Conservation (phyloP, 495 filamentous ascomycete species). For the Talaromyces nanjingensis region DNA sequence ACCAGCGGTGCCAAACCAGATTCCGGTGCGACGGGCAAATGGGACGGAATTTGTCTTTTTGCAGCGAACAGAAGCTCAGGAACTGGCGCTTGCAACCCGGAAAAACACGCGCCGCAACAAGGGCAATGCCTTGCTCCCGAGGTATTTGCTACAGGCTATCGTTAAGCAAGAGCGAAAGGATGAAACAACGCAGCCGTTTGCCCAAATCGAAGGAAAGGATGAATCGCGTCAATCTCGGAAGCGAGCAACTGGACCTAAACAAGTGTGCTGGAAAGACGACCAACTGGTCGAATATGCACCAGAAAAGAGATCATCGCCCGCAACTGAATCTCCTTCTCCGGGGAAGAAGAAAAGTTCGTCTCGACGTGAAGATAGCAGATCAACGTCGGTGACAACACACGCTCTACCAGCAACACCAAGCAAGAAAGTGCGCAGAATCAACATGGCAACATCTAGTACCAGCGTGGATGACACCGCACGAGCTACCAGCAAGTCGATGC, state of each 20-base stretch:
- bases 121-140: constrained; percentile 43
- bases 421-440: constrained; percentile 10
- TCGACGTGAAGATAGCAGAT: neutral
- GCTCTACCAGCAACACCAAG: constrained; percentile 7
- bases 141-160: constrained; percentile 37
- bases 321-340: constrained; percentile 1
- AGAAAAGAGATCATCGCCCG: constrained; percentile 10
- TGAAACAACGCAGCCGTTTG: neutral
- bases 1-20: constrained; percentile 34
- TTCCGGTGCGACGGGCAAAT: constrained; percentile 50
- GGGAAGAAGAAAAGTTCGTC: neutral
- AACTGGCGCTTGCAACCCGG: constrained; percentile 45
- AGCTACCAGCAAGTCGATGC: constrained; percentile 3
- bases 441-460: constrained; percentile 14
- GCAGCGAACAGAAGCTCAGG: constrained; percentile 51
- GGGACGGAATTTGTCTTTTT: constrained; percentile 49
- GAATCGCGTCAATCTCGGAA: neutral
- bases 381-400: neutral
- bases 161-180: constrained; percentile 17
- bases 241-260: constrained; percentile 14
- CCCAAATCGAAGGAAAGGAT: neutral
- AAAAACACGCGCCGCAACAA: constrained; percentile 54
- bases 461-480: neutral
- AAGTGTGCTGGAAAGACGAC: constrained; percentile 39
- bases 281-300: constrained; percentile 31